Base-by-base conservation (phyloP, 352 stramenopile genomes). In the Sclerospora graminicola region DNA sequence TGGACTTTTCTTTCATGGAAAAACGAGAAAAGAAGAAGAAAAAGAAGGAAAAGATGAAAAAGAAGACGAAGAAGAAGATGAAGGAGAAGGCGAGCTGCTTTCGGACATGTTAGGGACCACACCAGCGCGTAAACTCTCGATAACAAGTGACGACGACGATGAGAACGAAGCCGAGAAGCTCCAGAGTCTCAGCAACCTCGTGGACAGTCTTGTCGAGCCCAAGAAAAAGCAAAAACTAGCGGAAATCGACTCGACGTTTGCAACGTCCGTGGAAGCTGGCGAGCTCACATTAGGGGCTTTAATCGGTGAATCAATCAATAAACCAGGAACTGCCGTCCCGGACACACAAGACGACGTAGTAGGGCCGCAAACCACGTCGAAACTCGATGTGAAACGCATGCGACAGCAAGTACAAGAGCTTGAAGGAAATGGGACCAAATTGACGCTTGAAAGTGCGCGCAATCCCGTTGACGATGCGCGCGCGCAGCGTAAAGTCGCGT, bases 401-500 rank as follows among this genome's bases (percentile, higher is more conserved):
- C 69, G 89, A 45, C 77, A 86, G 49, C 79, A 90, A 36, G 62
- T 92, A 21, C 50, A 68, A n/a, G 63, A 77, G 18, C 54, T 87
- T 28, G 77, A 87, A 48, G 69, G 64, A 36, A 70, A 83, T 31
- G 62, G 63, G 33, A 70, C 61, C 18, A 68, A 55, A 0, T 33
- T 67, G 4, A 69, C 72, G 21, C 41, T 92, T 20, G 53, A 80
- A 35, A 69, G 79, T 16, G 78, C 81, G 0, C 47, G 93, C 1
- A 68, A 86, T 18, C 70, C 78, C 0, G 68, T 96, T 5, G 65
- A 94, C 7, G 79, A 94, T 8, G 86, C 94, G 35, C 84, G 93
- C 19, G 82, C 76, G 5, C 66, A 81, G 18, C 77, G 93, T 5
- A 95, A 96, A 50, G 61, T 97, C 18, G 70, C 78, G 31, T 98